phyloP scores from a whole-genome alignment of 2,329 filamentous ascomycete species.

The Zasmidium angulare region DNA sequence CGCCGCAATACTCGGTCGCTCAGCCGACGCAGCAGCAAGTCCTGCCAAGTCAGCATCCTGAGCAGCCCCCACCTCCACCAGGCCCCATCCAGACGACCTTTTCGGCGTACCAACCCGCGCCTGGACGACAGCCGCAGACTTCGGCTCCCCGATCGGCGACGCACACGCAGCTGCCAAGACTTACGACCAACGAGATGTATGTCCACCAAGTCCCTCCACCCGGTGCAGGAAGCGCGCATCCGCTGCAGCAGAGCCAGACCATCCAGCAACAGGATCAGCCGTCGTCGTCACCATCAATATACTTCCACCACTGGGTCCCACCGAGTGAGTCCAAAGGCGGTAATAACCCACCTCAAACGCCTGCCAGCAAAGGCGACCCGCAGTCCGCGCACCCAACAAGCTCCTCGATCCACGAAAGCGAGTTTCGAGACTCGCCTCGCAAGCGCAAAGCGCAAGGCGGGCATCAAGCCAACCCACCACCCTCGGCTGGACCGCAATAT shows the following conservation, averaged over 20 bases:
- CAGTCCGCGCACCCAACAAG: constrained; percentile 52
- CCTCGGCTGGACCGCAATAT: constrained; percentile 51
- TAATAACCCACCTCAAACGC: constrained; percentile 62
- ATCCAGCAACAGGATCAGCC: constrained; percentile 59
- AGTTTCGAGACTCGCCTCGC: constrained; percentile 73
- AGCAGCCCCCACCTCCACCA: constrained; percentile 32
- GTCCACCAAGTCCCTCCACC: constrained; percentile 47
- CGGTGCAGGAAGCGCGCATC: constrained; percentile 40
- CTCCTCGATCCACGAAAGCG: constrained; percentile 52
- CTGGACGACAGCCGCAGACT: constrained; percentile 35
- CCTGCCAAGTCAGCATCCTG: constrained; percentile 39
- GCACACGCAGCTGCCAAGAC: constrained; percentile 49
- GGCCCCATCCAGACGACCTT: constrained; percentile 40
- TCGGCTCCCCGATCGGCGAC: constrained; percentile 47
- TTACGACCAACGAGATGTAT: constrained; percentile 55
- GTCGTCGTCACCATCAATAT: constrained; percentile 71
- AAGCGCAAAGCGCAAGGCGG: constrained; percentile 73
- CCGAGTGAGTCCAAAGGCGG: constrained; percentile 61
- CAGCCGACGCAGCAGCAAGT: constrained; percentile 33
- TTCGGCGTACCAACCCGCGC: constrained; percentile 37
- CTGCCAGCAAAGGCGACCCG: constrained; percentile 61
- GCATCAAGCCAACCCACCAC: constrained; percentile 53
- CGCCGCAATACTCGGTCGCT: constrained; percentile 23
- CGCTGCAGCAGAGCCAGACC: constrained; percentile 48
- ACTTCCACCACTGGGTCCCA: constrained; percentile 92